A percentile compares a stretch with the other conserved stretches of the same genome.
These are phyloP conservation scores for Ceratobasidium sp. DNA, from an alignment of 1,284 basidiomycete species.

Conservation along the genomic window DNA sequence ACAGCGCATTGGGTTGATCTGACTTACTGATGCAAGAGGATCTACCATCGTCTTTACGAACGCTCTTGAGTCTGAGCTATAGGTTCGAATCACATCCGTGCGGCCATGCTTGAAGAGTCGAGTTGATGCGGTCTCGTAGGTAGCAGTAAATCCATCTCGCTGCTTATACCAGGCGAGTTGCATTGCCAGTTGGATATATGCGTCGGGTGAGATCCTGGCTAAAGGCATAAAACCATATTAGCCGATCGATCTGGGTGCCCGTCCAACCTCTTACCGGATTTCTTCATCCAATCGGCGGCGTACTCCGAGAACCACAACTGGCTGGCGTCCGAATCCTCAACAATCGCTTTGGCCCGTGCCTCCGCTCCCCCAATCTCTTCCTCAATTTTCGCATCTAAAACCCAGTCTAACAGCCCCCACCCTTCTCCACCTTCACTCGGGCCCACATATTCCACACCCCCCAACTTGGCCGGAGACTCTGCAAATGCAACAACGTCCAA, in stretches of 20 bases:
- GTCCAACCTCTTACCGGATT: constrained; percentile 61
- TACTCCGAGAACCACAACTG: constrained; percentile 87
- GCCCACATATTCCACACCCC: constrained; percentile 36
- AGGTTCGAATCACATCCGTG: constrained; percentile 89
- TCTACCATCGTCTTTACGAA: constrained; percentile 83
- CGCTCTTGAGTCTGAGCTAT: constrained; percentile 75
- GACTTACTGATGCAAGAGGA: constrained; percentile 58
- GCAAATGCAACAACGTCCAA: constrained; percentile 59
- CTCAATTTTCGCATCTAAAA: constrained; percentile 67
- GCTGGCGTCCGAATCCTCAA: constrained; percentile 82
- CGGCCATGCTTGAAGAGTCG: constrained; percentile 89
- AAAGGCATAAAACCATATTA: neutral
- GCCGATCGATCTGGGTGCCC: constrained; percentile 8
- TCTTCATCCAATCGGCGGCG: constrained; percentile 91
- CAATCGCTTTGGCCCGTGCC: constrained; percentile 64
- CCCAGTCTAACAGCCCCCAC: constrained; percentile 80
- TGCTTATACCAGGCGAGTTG: constrained; percentile 91
- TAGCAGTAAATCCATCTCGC: constrained; percentile 81
- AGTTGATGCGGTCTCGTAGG: constrained; percentile 94
- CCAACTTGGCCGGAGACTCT: constrained; percentile 20
- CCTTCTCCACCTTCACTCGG: constrained; percentile 48
- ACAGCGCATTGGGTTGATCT: neutral
- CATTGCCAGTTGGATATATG: constrained; percentile 90
- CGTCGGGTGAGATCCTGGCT: constrained; percentile 85
- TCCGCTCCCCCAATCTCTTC: constrained; percentile 68